A percentile compares a stretch with the other conserved stretches of the same genome.
These are phyloP conservation scores for Kodamaea fungicola DNA, from an alignment of 1,139 yeast species.

Conservation along the genomic window DNA sequence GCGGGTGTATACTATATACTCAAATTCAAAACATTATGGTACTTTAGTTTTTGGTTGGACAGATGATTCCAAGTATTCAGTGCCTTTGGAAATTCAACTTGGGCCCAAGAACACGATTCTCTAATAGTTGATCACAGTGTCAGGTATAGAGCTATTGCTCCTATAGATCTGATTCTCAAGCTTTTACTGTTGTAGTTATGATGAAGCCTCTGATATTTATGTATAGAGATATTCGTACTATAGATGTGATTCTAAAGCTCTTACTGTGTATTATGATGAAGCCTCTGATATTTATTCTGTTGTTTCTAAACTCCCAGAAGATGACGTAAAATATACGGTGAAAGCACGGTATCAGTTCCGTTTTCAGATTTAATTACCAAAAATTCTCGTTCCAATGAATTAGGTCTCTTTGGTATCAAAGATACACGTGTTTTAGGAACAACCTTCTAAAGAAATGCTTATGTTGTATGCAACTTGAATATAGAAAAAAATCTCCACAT, in stretches of 20 bases:
- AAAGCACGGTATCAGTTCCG: constrained; percentile 40
- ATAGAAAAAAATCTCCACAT: too few species aligned
- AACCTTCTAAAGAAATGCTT: too few species aligned
- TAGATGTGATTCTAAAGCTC: constrained; percentile 8
- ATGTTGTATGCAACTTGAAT: too few species aligned
- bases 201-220: constrained; percentile 1
- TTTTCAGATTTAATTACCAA: constrained; percentile 27
- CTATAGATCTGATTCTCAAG: constrained; percentile 8
- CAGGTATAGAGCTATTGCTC: constrained; percentile 12
- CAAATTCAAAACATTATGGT: constrained; percentile 5
- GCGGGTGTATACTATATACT: too few species aligned
- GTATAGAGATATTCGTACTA: constrained; percentile 12
- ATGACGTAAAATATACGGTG: constrained; percentile 34
- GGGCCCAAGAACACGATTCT: too few species aligned
- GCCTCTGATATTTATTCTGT: constrained; percentile 17
- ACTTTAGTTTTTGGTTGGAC: constrained; percentile 18
- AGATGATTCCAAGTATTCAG: constrained; percentile 17
- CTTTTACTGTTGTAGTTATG: constrained; percentile 1
- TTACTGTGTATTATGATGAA: neutral
- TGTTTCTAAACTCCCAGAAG: constrained; percentile 15
- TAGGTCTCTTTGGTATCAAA: too few species aligned
- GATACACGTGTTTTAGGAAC: too few species aligned
- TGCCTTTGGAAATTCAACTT: constrained; percentile 7
- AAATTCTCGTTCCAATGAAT: too few species aligned
- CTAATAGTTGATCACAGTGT: constrained; percentile 3